Evolutionary conservation across 495 filamentous ascomycete genomes (phyloP).

Genomic region (Cladorrhinum samala): DNA sequence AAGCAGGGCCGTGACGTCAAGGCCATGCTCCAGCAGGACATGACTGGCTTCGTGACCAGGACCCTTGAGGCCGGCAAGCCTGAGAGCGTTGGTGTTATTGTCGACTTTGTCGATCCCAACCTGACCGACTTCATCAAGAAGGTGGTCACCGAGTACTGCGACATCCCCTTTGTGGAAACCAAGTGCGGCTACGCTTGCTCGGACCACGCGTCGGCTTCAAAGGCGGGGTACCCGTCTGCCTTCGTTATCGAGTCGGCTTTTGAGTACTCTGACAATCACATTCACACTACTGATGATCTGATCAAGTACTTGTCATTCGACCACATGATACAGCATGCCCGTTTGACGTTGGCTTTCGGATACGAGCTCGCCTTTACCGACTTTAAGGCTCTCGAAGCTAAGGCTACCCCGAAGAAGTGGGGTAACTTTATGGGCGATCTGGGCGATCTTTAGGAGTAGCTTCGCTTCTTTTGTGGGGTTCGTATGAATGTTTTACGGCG

Average conservation of each 20-base stretch:
- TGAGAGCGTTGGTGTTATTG: slow-evolving; percentile 89
- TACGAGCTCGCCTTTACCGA: slow-evolving; percentile 79
- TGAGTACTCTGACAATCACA: slow-evolving; percentile 76
- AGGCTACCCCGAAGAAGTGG: not conserved
- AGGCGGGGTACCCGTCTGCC: slow-evolving; percentile 89
- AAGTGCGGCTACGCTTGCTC: slow-evolving; percentile 97
- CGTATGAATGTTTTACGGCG: no score
- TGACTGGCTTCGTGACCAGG: slow-evolving; percentile 86
- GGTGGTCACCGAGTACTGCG: slow-evolving; percentile 81
- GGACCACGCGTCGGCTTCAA: slow-evolving; percentile 92
- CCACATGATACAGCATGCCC: slow-evolving; percentile 96
- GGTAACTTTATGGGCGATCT: no score
- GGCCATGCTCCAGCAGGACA: slow-evolving; percentile 99
- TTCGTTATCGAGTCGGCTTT: slow-evolving; percentile 95
- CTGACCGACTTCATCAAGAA: slow-evolving; percentile 91
- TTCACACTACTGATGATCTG: slow-evolving; percentile 84
- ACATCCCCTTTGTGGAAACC: slow-evolving; percentile 82
- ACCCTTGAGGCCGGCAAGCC: slow-evolving; percentile 76
- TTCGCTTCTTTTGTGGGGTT: slow-evolving; percentile 4
- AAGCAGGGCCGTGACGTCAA: slow-evolving; percentile 69
- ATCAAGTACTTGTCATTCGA: slow-evolving; percentile 88
- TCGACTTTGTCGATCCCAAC: slow-evolving; percentile 77
- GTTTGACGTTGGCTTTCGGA: slow-evolving; percentile 80
- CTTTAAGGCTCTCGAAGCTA: slow-evolving; percentile 34
- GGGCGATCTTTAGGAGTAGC: not conserved